These are phyloP conservation scores for Pigoraptor vietnamica DNA, from an alignment of 78 protist species.

Conservation along the genomic window DNA sequence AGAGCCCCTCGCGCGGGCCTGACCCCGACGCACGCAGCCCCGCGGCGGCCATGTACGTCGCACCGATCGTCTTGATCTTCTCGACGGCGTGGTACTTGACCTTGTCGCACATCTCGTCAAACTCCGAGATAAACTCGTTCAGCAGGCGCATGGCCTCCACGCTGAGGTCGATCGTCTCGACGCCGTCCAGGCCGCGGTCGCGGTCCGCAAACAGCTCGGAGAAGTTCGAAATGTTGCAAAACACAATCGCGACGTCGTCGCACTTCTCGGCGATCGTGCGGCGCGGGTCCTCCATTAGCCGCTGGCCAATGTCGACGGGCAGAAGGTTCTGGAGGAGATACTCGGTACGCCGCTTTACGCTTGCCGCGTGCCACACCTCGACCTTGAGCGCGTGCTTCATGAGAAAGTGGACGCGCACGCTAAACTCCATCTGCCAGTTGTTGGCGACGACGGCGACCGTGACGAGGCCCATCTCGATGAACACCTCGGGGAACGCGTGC, in stretches of 20 bases:
- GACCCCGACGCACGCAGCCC: constrained; percentile 44
- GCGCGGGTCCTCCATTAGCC: neutral
- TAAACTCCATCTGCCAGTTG: neutral
- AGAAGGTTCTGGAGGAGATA: neutral
- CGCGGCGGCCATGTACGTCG: constrained; percentile 26
- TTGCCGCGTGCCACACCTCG: neutral
- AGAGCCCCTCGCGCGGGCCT: no score
- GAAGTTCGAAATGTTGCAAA: neutral
- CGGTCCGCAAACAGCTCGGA: neutral
- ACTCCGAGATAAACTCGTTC: neutral
- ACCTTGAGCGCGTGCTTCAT: neutral
- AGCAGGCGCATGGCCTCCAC: neutral
- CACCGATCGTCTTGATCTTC: constrained; percentile 52
- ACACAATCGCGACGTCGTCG: neutral
- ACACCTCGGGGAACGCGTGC: neutral
- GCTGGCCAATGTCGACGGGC: neutral
- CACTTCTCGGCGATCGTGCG: neutral
- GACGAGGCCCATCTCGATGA: neutral
- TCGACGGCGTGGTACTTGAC: neutral
- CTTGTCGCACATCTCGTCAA: neutral
- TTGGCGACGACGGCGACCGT: neutral
- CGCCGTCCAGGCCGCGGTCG: neutral
- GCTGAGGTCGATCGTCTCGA: neutral
- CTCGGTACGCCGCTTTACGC: neutral
- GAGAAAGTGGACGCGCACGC: neutral